Conservation (phyloP, 331 rosid genomes). For the Malus hybrid region DNA sequence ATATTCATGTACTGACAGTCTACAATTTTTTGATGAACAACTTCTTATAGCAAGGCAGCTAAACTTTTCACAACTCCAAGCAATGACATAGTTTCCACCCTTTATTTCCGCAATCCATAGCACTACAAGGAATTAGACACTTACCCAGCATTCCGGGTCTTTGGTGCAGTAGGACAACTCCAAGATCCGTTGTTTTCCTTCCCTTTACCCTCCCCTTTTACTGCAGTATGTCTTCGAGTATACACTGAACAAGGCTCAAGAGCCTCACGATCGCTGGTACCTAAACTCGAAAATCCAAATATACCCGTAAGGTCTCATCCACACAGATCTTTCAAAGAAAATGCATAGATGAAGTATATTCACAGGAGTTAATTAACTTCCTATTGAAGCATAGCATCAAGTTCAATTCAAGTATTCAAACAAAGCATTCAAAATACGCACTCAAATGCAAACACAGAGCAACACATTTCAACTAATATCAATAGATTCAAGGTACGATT, state of each 20-base stretch:
- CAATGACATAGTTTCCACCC: not conserved
- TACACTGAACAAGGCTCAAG: slow-evolving; percentile 34
- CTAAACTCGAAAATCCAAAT: slow-evolving; percentile 18
- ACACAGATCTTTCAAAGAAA: not conserved
- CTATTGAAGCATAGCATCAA: not conserved
- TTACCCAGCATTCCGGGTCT: slow-evolving; percentile 24
- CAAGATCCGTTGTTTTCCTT: slow-evolving; percentile 18
- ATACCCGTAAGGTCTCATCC: not conserved
- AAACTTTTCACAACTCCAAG: not conserved
- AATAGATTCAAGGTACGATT: not conserved
- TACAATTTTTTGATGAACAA: not conserved
- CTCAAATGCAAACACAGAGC: not conserved
- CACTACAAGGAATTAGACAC: not conserved
- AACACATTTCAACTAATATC: not conserved
- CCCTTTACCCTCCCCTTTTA: slow-evolving; percentile 18
- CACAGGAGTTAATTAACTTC: too few relatives aligned
- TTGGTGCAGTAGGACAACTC: slow-evolving; percentile 22
- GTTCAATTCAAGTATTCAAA: too few relatives aligned
- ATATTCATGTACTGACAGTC: not conserved
- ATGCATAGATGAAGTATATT: not conserved
- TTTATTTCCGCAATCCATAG: not conserved
- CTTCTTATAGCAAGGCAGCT: not conserved
- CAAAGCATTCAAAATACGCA: not conserved
- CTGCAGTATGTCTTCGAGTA: slow-evolving; percentile 16
- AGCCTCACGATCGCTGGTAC: slow-evolving; percentile 16